These are phyloP conservation scores for Hordeum marinum DNA, from an alignment of 176 grass and related monocot species.

Conservation along the genomic window DNA sequence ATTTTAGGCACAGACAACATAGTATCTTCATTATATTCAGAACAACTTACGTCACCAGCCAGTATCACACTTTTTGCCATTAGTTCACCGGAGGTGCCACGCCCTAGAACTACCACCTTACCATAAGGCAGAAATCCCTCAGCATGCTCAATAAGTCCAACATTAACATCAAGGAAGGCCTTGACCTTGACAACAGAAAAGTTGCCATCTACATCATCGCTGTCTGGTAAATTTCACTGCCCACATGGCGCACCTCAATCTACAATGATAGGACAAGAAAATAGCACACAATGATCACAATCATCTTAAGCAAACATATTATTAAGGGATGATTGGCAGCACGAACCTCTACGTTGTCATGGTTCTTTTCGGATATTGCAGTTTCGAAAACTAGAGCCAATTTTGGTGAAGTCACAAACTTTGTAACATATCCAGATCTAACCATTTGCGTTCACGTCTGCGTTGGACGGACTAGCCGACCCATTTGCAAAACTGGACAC, in stretches of 20 bases:
- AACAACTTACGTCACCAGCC: neutral
- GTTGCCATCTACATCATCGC: neutral
- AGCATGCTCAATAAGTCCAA: neutral
- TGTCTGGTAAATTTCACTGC: neutral
- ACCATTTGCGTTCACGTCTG: no score
- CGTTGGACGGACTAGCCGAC: no score
- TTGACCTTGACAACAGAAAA: conserved; percentile 24
- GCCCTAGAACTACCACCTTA: neutral
- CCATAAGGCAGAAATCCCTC: neutral
- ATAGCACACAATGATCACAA: neutral
- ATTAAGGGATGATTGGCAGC: conserved; percentile 1
- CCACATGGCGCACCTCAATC: conserved; percentile 17
- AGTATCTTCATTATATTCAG: neutral
- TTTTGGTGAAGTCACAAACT: conserved; percentile 16
- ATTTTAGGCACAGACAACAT: neutral
- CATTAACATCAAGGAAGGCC: neutral
- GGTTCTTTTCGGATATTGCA: neutral
- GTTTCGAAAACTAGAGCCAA: neutral
- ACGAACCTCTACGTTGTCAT: neutral
- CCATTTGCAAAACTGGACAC: no score
- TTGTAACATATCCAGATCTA: neutral
- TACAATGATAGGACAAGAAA: neutral
- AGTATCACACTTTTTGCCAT: neutral
- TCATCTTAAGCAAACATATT: neutral
- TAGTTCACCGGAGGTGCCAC: conserved; percentile 12